Percentiles rank a stretch among this genome's conserved stretches.
phyloP scores from a whole-genome alignment of 768 basidiomycete species.

The Dacryopinax spathularia region DNA sequence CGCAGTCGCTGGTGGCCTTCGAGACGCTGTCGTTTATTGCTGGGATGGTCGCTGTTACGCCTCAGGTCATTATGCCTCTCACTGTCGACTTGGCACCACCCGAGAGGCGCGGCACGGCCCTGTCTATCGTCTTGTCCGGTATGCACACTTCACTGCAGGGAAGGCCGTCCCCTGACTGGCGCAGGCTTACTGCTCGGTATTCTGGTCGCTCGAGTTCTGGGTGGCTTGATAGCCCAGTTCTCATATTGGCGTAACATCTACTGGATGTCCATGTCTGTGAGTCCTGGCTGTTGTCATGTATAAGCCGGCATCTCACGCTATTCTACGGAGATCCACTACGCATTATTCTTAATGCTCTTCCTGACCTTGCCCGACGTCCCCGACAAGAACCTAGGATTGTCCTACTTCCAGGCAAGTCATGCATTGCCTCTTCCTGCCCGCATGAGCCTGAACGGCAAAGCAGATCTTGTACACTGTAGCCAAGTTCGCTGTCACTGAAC shows the following conservation, averaged over 20 bases:
- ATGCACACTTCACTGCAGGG: constrained; percentile 13
- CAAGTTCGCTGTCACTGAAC: constrained; percentile 62
- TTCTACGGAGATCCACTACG: constrained; percentile 13
- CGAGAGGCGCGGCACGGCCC: constrained; percentile 53
- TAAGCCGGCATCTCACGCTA: constrained; percentile 2
- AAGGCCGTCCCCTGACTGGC: background rate
- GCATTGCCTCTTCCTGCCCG: background rate
- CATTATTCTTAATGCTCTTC: constrained; percentile 21
- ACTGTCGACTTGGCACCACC: constrained; percentile 74
- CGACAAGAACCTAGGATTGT: constrained; percentile 25
- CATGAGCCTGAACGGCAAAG: too few species aligned
- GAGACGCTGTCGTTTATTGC: constrained; percentile 56
- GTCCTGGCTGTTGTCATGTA: background rate
- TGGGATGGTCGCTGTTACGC: constrained; percentile 52
- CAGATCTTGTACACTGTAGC: constrained; percentile 45
- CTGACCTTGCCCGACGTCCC: constrained; percentile 31
- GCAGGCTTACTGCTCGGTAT: constrained; percentile 46
- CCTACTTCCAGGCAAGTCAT: constrained; percentile 19
- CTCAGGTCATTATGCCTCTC: constrained; percentile 48
- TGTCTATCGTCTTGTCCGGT: constrained; percentile 41
- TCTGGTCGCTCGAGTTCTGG: constrained; percentile 57
- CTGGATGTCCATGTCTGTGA: constrained; percentile 30
- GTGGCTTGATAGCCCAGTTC: constrained; percentile 62
- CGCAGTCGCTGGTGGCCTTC: constrained; percentile 43
- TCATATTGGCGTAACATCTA: constrained; percentile 40